These are phyloP conservation scores for Amphibolis antarctica DNA, from an alignment of 106 monocot genomes.

Conservation along the genomic window DNA sequence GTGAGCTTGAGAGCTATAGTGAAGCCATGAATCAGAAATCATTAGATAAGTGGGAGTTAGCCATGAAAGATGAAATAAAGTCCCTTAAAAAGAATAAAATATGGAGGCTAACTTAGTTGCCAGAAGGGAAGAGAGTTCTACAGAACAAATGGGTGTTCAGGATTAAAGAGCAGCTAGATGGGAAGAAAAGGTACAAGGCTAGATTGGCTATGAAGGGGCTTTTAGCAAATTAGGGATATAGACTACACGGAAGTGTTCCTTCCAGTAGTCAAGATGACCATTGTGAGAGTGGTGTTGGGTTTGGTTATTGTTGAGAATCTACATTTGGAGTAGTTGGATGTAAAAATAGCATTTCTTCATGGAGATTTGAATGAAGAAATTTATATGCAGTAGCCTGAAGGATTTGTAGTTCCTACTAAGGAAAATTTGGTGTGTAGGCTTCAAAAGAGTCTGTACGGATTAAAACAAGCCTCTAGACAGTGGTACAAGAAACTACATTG, in stretches of 20 bases:
- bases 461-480: slow-evolving; percentile 10
- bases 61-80: neutral
- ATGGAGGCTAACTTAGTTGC: neutral
- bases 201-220: neutral
- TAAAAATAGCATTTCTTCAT: neutral
- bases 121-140: neutral
- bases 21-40: neutral
- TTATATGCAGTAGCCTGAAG: neutral
- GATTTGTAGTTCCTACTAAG: neutral
- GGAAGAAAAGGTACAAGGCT: neutral
- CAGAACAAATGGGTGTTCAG: neutral
- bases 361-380: neutral
- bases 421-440: slow-evolving; percentile 9
- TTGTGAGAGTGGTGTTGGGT: neutral
- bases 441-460: slow-evolving; percentile 8
- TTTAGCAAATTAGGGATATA: neutral
- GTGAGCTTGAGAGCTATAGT: neutral
- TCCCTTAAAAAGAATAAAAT: neutral
- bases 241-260: neutral
- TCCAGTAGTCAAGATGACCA: neutral
- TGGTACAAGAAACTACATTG: slow-evolving; percentile 4
- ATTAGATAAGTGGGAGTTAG: neutral
- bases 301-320: neutral
- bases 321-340: neutral
- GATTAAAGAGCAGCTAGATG: neutral